A percentile compares a stretch with the other conserved stretches of the same genome.
phyloP scores from a whole-genome alignment of 176 grass and related monocot genomes.

The Miscanthus lutarioriparius region DNA sequence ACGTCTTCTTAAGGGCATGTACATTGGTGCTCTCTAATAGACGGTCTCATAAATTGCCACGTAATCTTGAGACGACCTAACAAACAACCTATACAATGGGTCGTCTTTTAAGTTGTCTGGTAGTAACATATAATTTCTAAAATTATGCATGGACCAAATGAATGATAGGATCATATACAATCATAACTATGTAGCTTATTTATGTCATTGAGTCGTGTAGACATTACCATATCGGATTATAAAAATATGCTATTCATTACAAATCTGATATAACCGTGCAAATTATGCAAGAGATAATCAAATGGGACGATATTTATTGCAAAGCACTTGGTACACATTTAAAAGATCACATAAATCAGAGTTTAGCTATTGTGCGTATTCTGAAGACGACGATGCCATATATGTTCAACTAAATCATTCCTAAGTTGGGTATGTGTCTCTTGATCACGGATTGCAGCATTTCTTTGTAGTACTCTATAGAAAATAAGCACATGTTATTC shows the following conservation, averaged over 20 bases:
- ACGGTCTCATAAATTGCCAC: no score
- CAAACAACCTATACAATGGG: not conserved
- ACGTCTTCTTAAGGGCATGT: no score
- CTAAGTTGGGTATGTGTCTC: not conserved
- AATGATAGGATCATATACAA: not conserved
- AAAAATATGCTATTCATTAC: not conserved
- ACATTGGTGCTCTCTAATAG: no score
- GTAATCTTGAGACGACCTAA: not conserved
- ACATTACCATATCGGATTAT: not conserved
- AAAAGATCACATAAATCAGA: not conserved
- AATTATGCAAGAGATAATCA: not conserved
- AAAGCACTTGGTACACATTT: not conserved
- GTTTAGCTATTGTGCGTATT: not conserved
- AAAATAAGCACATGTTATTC: not conserved
- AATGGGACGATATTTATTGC: not conserved
- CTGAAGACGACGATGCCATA: not conserved
- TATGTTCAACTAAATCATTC: not conserved
- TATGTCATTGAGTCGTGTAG: not conserved
- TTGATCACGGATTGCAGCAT: not conserved
- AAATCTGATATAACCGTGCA: no score
- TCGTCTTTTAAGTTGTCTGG: not conserved
- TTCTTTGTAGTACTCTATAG: not conserved
- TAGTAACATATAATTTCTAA: not conserved
- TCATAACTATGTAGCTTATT: not conserved
- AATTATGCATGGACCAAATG: not conserved